These are phyloP conservation scores for Zymoseptoria ardabiliae DNA, from an alignment of 2,329 filamentous ascomycete species.

Conservation along the genomic window DNA sequence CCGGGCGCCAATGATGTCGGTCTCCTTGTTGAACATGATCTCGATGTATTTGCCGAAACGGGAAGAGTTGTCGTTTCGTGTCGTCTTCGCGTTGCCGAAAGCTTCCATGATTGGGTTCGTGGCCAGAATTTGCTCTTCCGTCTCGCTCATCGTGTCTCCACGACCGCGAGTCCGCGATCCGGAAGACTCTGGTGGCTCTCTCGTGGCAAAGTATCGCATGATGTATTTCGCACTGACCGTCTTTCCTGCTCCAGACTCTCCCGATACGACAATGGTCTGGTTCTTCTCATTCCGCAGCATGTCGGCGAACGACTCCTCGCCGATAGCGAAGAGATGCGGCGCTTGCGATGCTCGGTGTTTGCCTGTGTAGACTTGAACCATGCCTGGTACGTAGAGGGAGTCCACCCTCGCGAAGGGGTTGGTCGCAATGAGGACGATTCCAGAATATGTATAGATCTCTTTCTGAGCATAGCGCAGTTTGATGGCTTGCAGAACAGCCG, in stretches of 20 bases:
- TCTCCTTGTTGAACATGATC: constrained; percentile 95
- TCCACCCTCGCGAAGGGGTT: constrained; percentile 97
- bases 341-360: constrained; percentile 95
- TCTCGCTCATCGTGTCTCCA: constrained; percentile 82
- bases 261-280: constrained; percentile 98
- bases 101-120: constrained; percentile 99
- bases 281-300: constrained; percentile 95
- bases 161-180: constrained; percentile 68
- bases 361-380: constrained; percentile 99
- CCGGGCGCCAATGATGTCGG: constrained; percentile 94
- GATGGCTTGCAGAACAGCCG: constrained; percentile 95
- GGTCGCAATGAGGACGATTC: constrained; percentile 95
- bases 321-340: constrained; percentile 96
- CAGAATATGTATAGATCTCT: constrained; percentile 99
- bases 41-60: constrained; percentile 99
- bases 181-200: constrained; percentile 85
- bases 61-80: constrained; percentile 97
- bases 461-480: constrained; percentile 95
- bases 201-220: constrained; percentile 98
- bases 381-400: constrained; percentile 94
- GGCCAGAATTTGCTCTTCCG: constrained; percentile 94
- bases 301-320: constrained; percentile 96
- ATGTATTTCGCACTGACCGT: constrained; percentile 99
- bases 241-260: constrained; percentile 97
- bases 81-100: constrained; percentile 99